These are phyloP conservation scores for Phenoliferia sp. DNA, from an alignment of 1,284 basidiomycete genomes.

Conservation along the genomic window DNA sequence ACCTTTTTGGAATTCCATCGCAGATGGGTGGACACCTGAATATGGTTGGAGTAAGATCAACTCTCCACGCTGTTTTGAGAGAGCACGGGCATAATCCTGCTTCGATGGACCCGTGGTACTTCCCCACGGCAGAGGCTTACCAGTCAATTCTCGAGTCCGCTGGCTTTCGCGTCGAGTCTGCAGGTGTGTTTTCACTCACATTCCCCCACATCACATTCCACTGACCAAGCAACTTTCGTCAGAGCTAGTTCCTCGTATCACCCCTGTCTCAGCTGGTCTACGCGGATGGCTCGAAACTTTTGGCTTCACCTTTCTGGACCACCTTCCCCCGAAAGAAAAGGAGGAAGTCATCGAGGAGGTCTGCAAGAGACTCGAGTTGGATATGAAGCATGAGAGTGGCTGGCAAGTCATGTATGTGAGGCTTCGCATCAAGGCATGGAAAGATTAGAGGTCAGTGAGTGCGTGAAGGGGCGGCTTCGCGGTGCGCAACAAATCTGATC, in stretches of 20 bases:
- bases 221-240: background rate
- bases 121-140: conserved; percentile 66
- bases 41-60: conserved; percentile 58
- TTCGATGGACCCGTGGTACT: conserved; percentile 72
- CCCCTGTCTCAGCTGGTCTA: conserved; percentile 59
- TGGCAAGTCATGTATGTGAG: conserved; percentile 70
- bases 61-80: conserved; percentile 55
- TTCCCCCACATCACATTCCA: background rate
- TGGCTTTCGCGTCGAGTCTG: conserved; percentile 21
- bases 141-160: conserved; percentile 40
- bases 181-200: conserved; percentile 31
- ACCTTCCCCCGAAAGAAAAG: conserved; percentile 54
- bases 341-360: conserved; percentile 61
- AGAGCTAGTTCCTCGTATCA: conserved; percentile 60
- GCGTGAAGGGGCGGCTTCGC: too few relatives aligned
- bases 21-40: background rate
- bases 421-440: conserved; percentile 52
- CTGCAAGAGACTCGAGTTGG: conserved; percentile 54
- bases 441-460: conserved; percentile 10
- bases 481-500: too few relatives aligned
- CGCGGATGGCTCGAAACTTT: conserved; percentile 68
- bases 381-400: conserved; percentile 55
- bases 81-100: conserved; percentile 57
- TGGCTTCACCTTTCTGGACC: conserved; percentile 55
- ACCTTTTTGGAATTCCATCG: background rate